Base-by-base conservation (phyloP, 2,329 filamentous ascomycete species). In the Fulvia fulva region DNA sequence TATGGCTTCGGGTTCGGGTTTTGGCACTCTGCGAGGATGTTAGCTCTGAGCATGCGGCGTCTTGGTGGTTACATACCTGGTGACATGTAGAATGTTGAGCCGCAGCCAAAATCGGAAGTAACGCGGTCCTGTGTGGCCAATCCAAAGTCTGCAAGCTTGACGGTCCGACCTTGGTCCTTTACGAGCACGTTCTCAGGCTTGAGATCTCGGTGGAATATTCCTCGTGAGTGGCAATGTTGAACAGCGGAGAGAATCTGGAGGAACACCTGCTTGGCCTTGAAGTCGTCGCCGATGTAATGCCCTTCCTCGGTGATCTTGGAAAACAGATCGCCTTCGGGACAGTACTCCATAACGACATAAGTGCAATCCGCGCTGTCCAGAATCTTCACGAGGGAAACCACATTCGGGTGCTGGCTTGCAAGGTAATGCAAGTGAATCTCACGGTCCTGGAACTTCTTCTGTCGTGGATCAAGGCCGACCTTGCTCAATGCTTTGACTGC, bases 61-160 rank as follows among this genome's bases (percentile, higher is more conserved):
- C 14, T 3, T 12, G 12, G 9, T 30, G 22, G 8, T 6, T 45
- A 62, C 65, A 25, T 88, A 97, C 93, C 93, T 84, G 94, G 94
- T 72, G 91, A 96, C 94, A 97, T 99, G 79, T 99, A 99, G 71
- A 97, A 97, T 14, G 93, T 97, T 30, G 94, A 97, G 63, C 94
- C 94, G 74, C 94, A 99, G 70, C 94, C 94, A 76, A 96, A 97
- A 75, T 99, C 94, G 68, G 91, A 89, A 64, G 93, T 96, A 66
- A 87, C 81, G 65, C 86, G 82, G 65, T 93, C 90, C 58, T 86
- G 87, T 23, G 91, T 97, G 59, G 94, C 94, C 56, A 99, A 84
- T 73, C 94, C 94, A 81, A 99, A 99, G 77, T 99, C 94, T 65
- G 93, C 94, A 65, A 99, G 84, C 79, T 97, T 96, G 71, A 96